Evolutionary conservation across 1,284 basidiomycete genomes (phyloP).

Genomic region (Vanrija sp.): DNA sequence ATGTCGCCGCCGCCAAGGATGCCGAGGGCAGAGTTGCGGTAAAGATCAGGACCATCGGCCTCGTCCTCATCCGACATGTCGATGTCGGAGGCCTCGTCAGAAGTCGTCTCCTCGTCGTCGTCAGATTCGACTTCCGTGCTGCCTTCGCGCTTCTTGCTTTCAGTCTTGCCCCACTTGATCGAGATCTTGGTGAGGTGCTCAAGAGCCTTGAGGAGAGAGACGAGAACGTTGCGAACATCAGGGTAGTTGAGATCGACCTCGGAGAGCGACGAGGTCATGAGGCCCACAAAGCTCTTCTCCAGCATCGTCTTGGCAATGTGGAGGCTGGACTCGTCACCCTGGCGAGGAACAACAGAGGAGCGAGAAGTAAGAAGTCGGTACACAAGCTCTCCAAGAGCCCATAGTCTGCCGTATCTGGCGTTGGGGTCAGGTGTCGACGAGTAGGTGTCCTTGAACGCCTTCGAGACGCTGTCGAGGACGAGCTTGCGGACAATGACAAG

Average conservation of each 20-base stretch:
- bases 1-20: conserved; percentile 65
- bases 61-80: conserved; percentile 66
- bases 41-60: conserved; percentile 68
- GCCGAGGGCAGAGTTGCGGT: conserved; percentile 92
- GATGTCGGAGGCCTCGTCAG: conserved; percentile 56
- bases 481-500: conserved; percentile 82
- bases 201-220: conserved; percentile 79
- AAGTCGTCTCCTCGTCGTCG: conserved; percentile 19
- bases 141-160: conserved; percentile 60
- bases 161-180: conserved; percentile 89
- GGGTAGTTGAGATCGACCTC: conserved; percentile 97
- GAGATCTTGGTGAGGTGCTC: conserved; percentile 91
- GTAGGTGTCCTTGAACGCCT: conserved; percentile 77
- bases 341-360: conserved; percentile 55
- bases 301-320: conserved; percentile 94
- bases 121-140: conserved; percentile 32
- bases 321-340: conserved; percentile 32
- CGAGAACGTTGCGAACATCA: conserved; percentile 77
- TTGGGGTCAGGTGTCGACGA: conserved; percentile 61
- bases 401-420: conserved; percentile 78
- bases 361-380: conserved; percentile 80
- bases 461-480: conserved; percentile 81
- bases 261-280: conserved; percentile 79
- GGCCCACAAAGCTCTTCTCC: conserved; percentile 92
- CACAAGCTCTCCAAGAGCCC: conserved; percentile 82